Evolutionary conservation across 2,329 filamentous ascomycete genomes (phyloP).

Genomic region (Whalleya microplaca): DNA sequence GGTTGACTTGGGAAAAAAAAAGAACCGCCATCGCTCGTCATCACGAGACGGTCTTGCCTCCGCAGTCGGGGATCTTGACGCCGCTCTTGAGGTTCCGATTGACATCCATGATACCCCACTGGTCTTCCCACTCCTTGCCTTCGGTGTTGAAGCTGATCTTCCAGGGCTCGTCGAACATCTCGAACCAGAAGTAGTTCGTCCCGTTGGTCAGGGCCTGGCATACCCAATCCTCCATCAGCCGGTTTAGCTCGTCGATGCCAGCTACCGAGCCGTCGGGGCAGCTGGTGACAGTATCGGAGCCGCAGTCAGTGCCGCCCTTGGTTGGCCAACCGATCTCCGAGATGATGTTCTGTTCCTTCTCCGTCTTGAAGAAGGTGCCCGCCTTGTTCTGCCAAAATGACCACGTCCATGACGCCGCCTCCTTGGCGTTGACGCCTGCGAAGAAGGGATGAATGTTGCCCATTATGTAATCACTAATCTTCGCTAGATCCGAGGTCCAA

Average conservation of each 20-base stretch:
- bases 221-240: slow-evolving; percentile 84
- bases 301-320: slow-evolving; percentile 79
- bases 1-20: neutral
- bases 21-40: neutral
- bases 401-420: slow-evolving; percentile 80
- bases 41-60: slow-evolving; percentile 65
- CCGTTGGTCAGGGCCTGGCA: slow-evolving; percentile 79
- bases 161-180: slow-evolving; percentile 97
- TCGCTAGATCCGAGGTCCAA: slow-evolving; percentile 74
- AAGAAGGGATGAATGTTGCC: slow-evolving; percentile 98
- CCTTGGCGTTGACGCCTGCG: slow-evolving; percentile 69
- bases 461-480: slow-evolving; percentile 85
- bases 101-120: slow-evolving; percentile 91
- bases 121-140: slow-evolving; percentile 84
- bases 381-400: slow-evolving; percentile 78
- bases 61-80: slow-evolving; percentile 85
- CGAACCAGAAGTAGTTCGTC: slow-evolving; percentile 97
- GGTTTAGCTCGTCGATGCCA: slow-evolving; percentile 78
- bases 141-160: slow-evolving; percentile 74
- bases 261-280: slow-evolving; percentile 75
- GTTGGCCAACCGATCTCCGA: slow-evolving; percentile 92
- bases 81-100: slow-evolving; percentile 83
- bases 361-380: slow-evolving; percentile 64
- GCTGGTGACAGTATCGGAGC: slow-evolving; percentile 49
- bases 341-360: slow-evolving; percentile 74